Conservation (phyloP, 495 filamentous ascomycete species). For the Lepraria neglecta region DNA sequence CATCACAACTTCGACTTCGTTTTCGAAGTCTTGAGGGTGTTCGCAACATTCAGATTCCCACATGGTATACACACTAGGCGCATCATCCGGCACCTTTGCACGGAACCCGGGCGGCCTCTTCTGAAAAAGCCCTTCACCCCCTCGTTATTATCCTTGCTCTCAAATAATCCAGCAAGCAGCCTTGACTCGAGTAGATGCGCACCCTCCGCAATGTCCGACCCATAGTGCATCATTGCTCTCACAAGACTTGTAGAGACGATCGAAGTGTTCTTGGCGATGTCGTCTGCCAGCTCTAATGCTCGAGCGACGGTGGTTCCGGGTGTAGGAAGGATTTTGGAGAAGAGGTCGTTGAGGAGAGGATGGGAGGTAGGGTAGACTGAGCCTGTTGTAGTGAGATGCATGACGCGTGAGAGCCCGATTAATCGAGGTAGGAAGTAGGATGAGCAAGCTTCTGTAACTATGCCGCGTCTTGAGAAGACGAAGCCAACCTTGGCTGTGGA, state of each 20-base stretch:
- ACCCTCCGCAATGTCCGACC: constrained; percentile 48
- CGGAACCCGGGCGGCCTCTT: neutral
- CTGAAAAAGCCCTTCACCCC: constrained; percentile 8
- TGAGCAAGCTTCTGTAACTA: constrained; percentile 58
- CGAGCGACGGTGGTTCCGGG: constrained; percentile 47
- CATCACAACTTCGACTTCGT: constrained; percentile 1
- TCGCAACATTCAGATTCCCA: constrained; percentile 9
- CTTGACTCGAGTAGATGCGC: constrained; percentile 54
- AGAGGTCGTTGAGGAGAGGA: constrained; percentile 46
- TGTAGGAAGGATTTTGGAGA: constrained; percentile 47
- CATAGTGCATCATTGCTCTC: constrained; percentile 55
- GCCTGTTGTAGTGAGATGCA: constrained; percentile 44
- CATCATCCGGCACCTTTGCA: neutral
- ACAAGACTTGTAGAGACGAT: constrained; percentile 49
- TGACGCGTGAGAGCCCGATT: constrained; percentile 51
- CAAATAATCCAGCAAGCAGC: constrained; percentile 51
- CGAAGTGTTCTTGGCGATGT: constrained; percentile 54
- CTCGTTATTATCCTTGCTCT: constrained; percentile 9
- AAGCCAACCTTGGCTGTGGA: constrained; percentile 55
- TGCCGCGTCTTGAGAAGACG: constrained; percentile 56
- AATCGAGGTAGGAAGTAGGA: constrained; percentile 58
- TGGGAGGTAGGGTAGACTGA: constrained; percentile 35
- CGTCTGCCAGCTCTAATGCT: constrained; percentile 51
- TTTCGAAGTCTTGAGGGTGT: neutral
- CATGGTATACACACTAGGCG: neutral